A percentile compares a stretch with the other conserved stretches of the same genome.
Conservation (phyloP, 129 eudicot species). For the Tagetes patula region DNA sequence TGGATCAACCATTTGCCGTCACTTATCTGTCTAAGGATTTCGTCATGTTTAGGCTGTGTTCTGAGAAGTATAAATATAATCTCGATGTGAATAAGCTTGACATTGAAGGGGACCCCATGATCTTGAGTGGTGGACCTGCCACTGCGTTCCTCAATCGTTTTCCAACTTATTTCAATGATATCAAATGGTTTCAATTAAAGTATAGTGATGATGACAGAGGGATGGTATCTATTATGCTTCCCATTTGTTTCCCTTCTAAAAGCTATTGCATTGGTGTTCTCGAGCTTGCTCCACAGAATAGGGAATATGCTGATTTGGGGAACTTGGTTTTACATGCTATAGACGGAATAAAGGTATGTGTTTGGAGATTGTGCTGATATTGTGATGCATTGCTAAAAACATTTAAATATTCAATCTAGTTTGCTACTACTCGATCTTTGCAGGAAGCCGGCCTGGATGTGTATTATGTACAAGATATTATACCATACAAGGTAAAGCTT, state of each 20-base stretch:
- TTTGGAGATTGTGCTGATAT: not conserved
- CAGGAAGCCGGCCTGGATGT: constrained; percentile 5
- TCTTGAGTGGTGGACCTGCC: constrained; percentile 1
- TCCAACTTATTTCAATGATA: not conserved
- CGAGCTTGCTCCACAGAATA: not conserved
- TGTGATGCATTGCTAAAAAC: not conserved
- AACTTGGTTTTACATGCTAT: not conserved
- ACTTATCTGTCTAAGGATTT: not conserved
- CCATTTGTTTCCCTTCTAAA: constrained; percentile 14
- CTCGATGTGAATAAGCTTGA: not conserved
- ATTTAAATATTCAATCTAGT: not conserved
- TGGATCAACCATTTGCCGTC: constrained; percentile 21
- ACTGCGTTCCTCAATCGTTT: constrained; percentile 1
- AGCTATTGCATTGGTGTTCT: constrained; percentile 26
- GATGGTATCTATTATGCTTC: not conserved
- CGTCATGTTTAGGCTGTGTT: not conserved
- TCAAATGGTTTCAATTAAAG: not conserved
- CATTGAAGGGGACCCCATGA: not conserved
- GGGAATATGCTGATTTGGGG: not conserved
- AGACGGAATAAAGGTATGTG: not conserved
- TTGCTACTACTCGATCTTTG: not conserved
- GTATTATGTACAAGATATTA: not conserved
- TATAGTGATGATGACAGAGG: not conserved
- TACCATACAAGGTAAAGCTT: constrained; percentile 12
- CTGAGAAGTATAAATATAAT: not conserved